phyloP scores from a whole-genome alignment of 108 stramenopile genomes.

The Licmophora abbreviata region DNA sequence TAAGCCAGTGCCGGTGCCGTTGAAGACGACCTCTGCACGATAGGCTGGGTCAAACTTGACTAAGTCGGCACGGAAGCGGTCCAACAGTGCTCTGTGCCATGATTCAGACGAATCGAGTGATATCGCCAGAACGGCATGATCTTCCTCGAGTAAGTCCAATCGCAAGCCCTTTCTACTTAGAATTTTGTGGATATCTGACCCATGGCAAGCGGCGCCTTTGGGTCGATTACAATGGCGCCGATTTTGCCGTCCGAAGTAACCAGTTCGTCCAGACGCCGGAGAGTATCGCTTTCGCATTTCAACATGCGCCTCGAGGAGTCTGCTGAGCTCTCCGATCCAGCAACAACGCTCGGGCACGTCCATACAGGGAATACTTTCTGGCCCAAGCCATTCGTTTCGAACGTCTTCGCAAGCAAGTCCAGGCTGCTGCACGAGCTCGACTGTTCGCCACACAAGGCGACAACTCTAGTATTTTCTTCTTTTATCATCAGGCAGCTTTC shows the following conservation, averaged over 20 bases:
- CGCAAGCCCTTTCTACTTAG: slow-evolving; percentile 5
- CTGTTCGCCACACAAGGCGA: not conserved
- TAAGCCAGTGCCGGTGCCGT: slow-evolving; percentile 15
- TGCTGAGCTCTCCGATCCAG: not conserved
- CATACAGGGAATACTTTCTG: not conserved
- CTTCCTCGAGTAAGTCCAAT: not conserved
- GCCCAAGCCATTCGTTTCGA: not conserved
- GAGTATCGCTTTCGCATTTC: not conserved
- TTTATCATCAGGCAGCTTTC: too few relatives aligned
- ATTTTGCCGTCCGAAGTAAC: too few relatives aligned
- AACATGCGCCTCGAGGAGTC: not conserved
- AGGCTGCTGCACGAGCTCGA: not conserved
- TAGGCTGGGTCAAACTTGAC: slow-evolving; percentile 15
- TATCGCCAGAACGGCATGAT: slow-evolving; percentile 3
- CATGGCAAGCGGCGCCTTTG: slow-evolving; percentile 9
- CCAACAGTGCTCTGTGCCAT: slow-evolving; percentile 16
- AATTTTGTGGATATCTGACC: slow-evolving; percentile 13
- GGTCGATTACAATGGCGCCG: slow-evolving; percentile 25
- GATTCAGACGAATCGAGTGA: slow-evolving; percentile 1
- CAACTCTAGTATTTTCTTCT: not conserved
- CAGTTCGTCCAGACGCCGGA: not conserved
- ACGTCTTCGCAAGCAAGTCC: not conserved
- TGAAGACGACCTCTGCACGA: slow-evolving; percentile 16
- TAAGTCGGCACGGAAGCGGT: slow-evolving; percentile 18
- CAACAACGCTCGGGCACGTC: not conserved